A percentile compares a stretch with the other conserved stretches of the same genome.
phyloP scores from a whole-genome alignment of 2,329 filamentous ascomycete genomes.

The Ploettnerulaceae sp. region DNA sequence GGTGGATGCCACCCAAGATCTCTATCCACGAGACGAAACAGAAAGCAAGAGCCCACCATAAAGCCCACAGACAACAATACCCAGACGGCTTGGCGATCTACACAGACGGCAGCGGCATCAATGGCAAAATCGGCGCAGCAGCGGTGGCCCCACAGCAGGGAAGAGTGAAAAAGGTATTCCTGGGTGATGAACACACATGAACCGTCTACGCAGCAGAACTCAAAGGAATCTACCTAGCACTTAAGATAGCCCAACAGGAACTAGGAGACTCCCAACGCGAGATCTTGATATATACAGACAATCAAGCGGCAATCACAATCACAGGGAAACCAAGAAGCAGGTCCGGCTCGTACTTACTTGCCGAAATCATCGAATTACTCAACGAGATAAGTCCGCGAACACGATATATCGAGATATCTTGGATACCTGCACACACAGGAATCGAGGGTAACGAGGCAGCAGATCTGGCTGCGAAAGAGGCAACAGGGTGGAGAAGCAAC shows the following conservation, averaged over 20 bases:
- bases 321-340: no score
- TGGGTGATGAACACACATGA: no score
- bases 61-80: slow-evolving; percentile 5
- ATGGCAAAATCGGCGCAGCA: no score
- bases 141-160: no score
- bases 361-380: slow-evolving; percentile 7
- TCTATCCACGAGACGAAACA: slow-evolving; percentile 8
- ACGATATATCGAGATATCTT: slow-evolving; percentile 17
- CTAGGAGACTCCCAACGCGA: no score
- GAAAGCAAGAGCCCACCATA: slow-evolving; percentile 12
- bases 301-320: no score
- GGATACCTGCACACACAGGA: slow-evolving; percentile 11
- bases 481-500: no score
- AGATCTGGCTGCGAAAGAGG: no score
- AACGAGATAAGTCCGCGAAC: slow-evolving; percentile 7
- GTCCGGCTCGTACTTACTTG: no score
- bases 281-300: no score
- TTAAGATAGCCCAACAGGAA: slow-evolving; percentile 14
- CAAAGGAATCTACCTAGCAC: slow-evolving; percentile 19
- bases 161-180: no score
- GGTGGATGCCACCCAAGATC: no score
- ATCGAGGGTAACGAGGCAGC: slow-evolving; percentile 20
- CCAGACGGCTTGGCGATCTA: slow-evolving; percentile 13
- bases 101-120: slow-evolving; percentile 27
- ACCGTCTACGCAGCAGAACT: slow-evolving; percentile 25